Evolutionary conservation across 192 early-diverging fungal species (phyloP), one percentile per base, ranked within the genome.

Genomic region (Physocladia obscura): DNA sequence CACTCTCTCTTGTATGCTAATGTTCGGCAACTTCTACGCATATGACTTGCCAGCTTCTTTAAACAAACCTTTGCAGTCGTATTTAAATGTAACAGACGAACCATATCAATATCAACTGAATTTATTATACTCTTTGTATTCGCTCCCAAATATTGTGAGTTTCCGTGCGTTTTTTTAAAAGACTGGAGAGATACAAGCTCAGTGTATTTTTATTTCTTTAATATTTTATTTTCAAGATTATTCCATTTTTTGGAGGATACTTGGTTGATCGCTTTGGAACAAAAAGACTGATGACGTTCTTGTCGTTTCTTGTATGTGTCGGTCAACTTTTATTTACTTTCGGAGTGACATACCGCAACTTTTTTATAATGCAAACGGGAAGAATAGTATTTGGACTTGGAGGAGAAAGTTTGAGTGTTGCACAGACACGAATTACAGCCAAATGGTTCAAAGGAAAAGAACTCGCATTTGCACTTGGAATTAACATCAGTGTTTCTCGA

Each of bases 301-400:
- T 78, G 0, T 81, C 77, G 3, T 37, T 57, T 19, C 19, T 86
- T 1, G 75, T 79, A 2, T 59, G 58, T 40, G 21, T 75, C 11
- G 87, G 87, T 0, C 84, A 87, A 52, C 24, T 77, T 3, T 36
- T 85, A 11, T 83, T 85, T 27, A 69, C 79, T 4, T n/a, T 81
- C 27, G 85, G 85, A 0, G 68, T 86, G 24, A 61, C 69, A 13
- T 27, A 32, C 13, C 57, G 67, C 36, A 22, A 24, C 26, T 59
- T 57, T 27, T 62, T 51, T 44, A 6, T 78, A 32, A 78, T 83
- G 74, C 56, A 73, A 22, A 22, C 78, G 0, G 87, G 87, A 5
- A 29, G 87, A 30, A 50, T 81, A 3, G 11, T 89, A 31, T 89
- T 89, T 78, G 87, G 87, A 0, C 39, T 85, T 32, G 82, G 84